Conservation (phyloP, 164 flowering plant species). For the Nymphaea thermarum region DNA sequence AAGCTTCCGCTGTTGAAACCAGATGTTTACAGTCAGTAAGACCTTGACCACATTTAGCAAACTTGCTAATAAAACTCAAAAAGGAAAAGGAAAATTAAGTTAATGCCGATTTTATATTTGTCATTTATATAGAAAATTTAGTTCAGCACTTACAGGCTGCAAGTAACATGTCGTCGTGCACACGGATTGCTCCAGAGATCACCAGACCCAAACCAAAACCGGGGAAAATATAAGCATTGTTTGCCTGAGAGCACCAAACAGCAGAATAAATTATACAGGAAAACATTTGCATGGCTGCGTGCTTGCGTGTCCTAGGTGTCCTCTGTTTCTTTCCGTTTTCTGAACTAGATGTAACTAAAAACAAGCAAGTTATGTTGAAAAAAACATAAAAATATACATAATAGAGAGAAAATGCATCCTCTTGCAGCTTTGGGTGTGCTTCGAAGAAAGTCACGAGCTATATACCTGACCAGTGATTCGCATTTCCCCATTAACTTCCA, state of each 20-base stretch:
- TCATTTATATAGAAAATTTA: neutral
- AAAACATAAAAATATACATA: too few relatives aligned
- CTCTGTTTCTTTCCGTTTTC: too few relatives aligned
- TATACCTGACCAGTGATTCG: slow-evolving; percentile 74
- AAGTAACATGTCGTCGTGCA: slow-evolving; percentile 92
- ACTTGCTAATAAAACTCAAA: neutral
- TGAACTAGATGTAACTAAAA: too few relatives aligned
- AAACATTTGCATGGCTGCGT: too few relatives aligned
- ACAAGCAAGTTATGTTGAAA: too few relatives aligned
- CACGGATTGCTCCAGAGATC: slow-evolving; percentile 90
- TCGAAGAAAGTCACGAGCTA: too few relatives aligned
- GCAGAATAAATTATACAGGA: neutral
- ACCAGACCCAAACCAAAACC: slow-evolving; percentile 91
- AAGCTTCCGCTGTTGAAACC: slow-evolving; percentile 58
- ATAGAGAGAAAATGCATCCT: too few relatives aligned
- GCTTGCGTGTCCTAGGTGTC: too few relatives aligned
- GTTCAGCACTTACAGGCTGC: slow-evolving; percentile 65
- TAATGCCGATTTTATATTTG: neutral
- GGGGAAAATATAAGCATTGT: slow-evolving; percentile 94
- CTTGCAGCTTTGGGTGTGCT: too few relatives aligned
- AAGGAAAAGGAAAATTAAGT: neutral
- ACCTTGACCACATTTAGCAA: neutral
- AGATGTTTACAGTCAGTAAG: neutral
- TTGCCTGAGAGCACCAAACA: slow-evolving; percentile 35
- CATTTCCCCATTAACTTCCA: slow-evolving; percentile 57